Conservation (phyloP, 2,329 filamentous ascomycete species). For the Macrophomina tecta region DNA sequence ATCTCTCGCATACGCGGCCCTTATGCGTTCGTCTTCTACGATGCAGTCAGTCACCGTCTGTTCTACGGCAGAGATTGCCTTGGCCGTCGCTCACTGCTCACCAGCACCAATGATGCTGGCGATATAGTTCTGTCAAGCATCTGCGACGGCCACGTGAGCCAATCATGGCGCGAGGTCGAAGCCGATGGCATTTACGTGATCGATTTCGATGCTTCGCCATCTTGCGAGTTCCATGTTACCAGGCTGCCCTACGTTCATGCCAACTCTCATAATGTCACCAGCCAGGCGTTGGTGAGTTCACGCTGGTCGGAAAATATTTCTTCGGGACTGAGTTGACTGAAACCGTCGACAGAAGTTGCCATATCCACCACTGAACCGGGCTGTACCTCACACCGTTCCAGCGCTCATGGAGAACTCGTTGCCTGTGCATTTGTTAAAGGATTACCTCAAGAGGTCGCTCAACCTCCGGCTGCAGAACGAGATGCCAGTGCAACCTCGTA, state of each 20-base stretch:
- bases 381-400: neutral
- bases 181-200: slow-evolving; percentile 81
- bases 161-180: slow-evolving; percentile 78
- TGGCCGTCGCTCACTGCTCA: slow-evolving; percentile 81
- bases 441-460: slow-evolving; percentile 23
- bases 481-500: neutral
- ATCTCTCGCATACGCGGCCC: slow-evolving; percentile 63
- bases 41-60: slow-evolving; percentile 65
- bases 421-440: slow-evolving; percentile 49
- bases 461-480: slow-evolving; percentile 21
- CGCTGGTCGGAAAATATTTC: neutral
- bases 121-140: slow-evolving; percentile 73
- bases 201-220: slow-evolving; percentile 51
- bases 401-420: slow-evolving; percentile 19
- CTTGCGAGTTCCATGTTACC: neutral
- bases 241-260: slow-evolving; percentile 14
- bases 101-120: slow-evolving; percentile 54
- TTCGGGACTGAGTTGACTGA: neutral
- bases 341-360: slow-evolving; percentile 14
- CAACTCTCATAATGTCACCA: no score
- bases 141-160: slow-evolving; percentile 54
- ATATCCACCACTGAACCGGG: slow-evolving; percentile 16
- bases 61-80: slow-evolving; percentile 89
- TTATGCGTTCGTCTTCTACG: slow-evolving; percentile 87
- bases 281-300: slow-evolving; percentile 10